phyloP scores from a whole-genome alignment of 306 rosid species.

The Phaseolus lunatus region DNA sequence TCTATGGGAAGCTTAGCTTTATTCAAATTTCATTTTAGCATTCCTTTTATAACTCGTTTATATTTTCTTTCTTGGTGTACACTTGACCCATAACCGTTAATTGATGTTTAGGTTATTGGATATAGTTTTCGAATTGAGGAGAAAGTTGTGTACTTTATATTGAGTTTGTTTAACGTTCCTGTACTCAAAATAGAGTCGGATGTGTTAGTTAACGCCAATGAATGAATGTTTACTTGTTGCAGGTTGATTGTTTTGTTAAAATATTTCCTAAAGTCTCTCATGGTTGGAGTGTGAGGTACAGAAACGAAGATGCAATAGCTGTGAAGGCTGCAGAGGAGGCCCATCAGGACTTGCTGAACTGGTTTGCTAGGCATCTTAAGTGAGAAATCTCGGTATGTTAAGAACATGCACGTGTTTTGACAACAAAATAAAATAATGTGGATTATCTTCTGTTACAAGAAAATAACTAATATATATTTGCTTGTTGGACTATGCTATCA shows the following conservation, averaged over 20 bases:
- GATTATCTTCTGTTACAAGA: not conserved
- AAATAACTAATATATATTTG: not conserved
- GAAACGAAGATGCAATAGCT: conserved; percentile 48
- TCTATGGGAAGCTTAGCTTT: not conserved
- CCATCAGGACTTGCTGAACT: conserved; percentile 53
- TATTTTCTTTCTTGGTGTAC: not conserved
- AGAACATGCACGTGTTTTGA: not conserved
- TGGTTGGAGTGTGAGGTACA: conserved; percentile 63
- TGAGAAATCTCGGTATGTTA: conserved; percentile 31
- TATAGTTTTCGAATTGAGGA: conserved; percentile 6
- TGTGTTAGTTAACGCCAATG: not conserved
- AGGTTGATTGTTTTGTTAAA: conserved; percentile 54
- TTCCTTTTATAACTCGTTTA: not conserved
- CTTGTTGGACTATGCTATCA: not conserved
- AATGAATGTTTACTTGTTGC: not conserved
- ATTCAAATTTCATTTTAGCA: not conserved
- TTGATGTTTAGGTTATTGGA: not conserved
- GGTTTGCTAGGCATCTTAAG: conserved; percentile 56
- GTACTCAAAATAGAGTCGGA: not conserved
- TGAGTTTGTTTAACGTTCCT: not conserved
- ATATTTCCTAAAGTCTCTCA: conserved; percentile 60
- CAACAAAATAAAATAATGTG: not conserved
- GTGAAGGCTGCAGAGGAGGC: conserved; percentile 64
- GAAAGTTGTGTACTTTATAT: not conserved
- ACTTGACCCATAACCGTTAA: not conserved